Evolutionary conservation across 2,329 filamentous ascomycete genomes (phyloP), one percentile per base, ranked within the genome.

Genomic region (Clathrospora elynae): DNA sequence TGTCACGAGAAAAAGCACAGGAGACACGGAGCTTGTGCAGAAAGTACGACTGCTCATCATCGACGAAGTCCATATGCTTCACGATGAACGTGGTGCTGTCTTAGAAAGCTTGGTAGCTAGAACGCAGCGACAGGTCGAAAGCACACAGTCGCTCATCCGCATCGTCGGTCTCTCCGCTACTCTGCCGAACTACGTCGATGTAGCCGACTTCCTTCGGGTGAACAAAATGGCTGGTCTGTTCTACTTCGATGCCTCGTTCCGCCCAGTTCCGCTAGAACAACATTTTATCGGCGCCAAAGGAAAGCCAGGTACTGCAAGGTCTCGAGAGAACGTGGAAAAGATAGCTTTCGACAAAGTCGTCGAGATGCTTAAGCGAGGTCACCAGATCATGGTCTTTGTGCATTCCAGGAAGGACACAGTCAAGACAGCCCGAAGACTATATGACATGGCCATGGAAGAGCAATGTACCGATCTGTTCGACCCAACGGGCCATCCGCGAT

Each of bases 321-420:
- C 88, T 6, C 85, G 88, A 43, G 92, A 96, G 24, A 97, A 97
- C 55, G 76, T 99, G 18, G 93, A 99, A 57, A 79, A 79, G 16
- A 85, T 90, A 2, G 84, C 90, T 0, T 99, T 95, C 64, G 91
- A 97, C 55, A 99, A 99, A 67, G 90, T 96, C 32, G 86, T 85
- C 56, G 87, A 93, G 37, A 96, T 99, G 91, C 78, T 99, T 3
- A 83, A 90, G 64, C 77, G 79, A 45, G 91, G 88, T n/a, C 93
- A 99, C 62, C 93, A 99, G 68, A 82, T 99, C 55, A 99, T 99
- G 95, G 92, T 99, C 0, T 99, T 99, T 69, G 95, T 99, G 8
- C 95, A 99, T 68, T 96, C 92, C 1, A 82, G 93, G 17, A 91
- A 95, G 66, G 95, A 99, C 59, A 99, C 95, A 0, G 83, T 95